Base-by-base conservation (phyloP, 23 red algal species). In the Gracilaria gracilis region DNA sequence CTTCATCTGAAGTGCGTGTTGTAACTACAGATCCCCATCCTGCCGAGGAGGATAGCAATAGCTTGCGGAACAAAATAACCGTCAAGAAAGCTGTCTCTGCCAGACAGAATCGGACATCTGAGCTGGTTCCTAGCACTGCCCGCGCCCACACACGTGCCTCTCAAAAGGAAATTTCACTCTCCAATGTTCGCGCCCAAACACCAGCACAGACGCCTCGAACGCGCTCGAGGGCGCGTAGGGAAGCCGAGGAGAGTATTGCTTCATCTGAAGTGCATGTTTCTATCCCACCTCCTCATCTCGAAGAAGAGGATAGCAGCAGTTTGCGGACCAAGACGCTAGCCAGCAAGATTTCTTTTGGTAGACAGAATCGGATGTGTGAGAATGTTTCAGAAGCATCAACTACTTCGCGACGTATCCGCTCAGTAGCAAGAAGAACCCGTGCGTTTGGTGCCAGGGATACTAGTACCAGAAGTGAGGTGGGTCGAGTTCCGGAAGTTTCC, bases 231-330 rank as follows among this genome's bases (percentile, higher is more conserved):
- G 46, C 46, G 4, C 72, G 72, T 15, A 46, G 21, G 38, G 72
- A 77, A 50, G 72, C 72, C 4, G 72, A 77, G 27, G 72, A 77
- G 24, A 77, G 72, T 32, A 9, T 27, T 51, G 72, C 72, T 34
- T 77, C 72, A 25, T 51, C 72, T 77, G 39, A 28, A 31, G 29
- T 36, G 27, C 9, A 32, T 69, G 15, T 5, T 20, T 28, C 28
- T 69, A 37, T 17, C 32, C 9, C 32, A 20, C 32, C 38, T 69
- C 64, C 64, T 69, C 64, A 69, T 37, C 42, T 42, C 9, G 42
- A 20, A 16, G 72, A 77, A 37, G 72, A 77, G 14, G 25, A 77
- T 46, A 75, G 69, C 27, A n/a, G 33, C 14, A 32, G 33, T 33
- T 65, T 32, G 61, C 5, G 61, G 28, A 33, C 4, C 61, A 65